Percentiles rank a stretch among this genome's conserved stretches.
These are phyloP conservation scores for Triticum monococcum DNA, from an alignment of 176 grass and related monocot genomes.

Conservation along the genomic window DNA sequence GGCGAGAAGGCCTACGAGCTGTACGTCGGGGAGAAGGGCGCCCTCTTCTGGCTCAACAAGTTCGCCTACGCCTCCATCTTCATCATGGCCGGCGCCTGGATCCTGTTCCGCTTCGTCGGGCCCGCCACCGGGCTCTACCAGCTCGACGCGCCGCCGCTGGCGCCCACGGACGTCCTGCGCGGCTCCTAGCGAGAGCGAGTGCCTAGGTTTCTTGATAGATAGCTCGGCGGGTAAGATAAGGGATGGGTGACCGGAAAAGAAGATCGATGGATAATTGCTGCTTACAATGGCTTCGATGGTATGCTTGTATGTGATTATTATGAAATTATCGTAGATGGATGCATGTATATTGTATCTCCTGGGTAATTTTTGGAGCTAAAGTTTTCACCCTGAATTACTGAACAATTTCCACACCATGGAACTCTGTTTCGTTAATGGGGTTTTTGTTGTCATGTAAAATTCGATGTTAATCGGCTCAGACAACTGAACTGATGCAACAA, in stretches of 20 bases:
- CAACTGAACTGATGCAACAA: background rate
- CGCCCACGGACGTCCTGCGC: constrained; percentile 50
- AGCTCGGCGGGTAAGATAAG: constrained; percentile 10
- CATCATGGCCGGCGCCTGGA: constrained; percentile 69
- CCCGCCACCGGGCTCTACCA: constrained; percentile 73
- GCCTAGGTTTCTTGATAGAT: constrained; percentile 20
- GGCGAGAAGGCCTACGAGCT: constrained; percentile 78
- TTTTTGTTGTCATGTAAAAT: background rate
- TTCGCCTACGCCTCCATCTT: constrained; percentile 94
- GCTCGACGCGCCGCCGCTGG: constrained; percentile 69
- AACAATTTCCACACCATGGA: background rate
- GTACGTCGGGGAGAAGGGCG: constrained; percentile 85
- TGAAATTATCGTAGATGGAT: background rate
- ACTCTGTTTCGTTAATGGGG: background rate
- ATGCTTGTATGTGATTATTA: background rate
- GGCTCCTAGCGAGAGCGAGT: background rate
- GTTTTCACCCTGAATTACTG: background rate
- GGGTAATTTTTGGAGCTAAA: constrained; percentile 2
- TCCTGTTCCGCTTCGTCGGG: constrained; percentile 93
- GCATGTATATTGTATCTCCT: background rate
- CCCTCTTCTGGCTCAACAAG: constrained; percentile 97
- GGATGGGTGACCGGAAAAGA: background rate
- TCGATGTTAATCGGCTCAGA: background rate
- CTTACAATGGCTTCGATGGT: background rate
- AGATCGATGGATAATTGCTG: background rate